Conservation (phyloP, 768 basidiomycete genomes). For the Scleroderma bovista region DNA sequence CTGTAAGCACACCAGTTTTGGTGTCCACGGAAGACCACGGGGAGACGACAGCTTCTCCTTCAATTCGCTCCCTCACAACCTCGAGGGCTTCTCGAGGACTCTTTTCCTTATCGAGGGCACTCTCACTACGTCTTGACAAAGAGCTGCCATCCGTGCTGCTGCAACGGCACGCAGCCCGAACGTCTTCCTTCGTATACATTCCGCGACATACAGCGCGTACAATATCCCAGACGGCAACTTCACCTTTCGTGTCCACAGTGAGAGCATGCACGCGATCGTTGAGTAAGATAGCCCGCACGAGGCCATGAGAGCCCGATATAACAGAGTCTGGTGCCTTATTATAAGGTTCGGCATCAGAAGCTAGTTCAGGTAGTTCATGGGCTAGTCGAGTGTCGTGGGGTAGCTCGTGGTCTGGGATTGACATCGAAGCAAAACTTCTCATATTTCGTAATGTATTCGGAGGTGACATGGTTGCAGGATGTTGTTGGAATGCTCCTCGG, state of each 20-base stretch:
- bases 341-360: slow-evolving; percentile 66
- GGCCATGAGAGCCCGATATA: slow-evolving; percentile 72
- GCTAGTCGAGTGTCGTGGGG: slow-evolving; percentile 39
- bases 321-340: slow-evolving; percentile 55
- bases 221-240: slow-evolving; percentile 92
- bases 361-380: slow-evolving; percentile 74
- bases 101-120: slow-evolving; percentile 39
- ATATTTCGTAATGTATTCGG: slow-evolving; percentile 21
- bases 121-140: slow-evolving; percentile 28
- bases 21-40: slow-evolving; percentile 90
- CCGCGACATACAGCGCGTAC: slow-evolving; percentile 74
- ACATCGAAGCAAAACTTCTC: slow-evolving; percentile 14
- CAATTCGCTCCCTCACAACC: slow-evolving; percentile 83
- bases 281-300: slow-evolving; percentile 75
- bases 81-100: slow-evolving; percentile 85
- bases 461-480: slow-evolving; percentile 19
- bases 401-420: slow-evolving; percentile 24
- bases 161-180: slow-evolving; percentile 47
- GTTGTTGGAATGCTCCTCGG: slow-evolving; percentile 28
- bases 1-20: slow-evolving; percentile 79
- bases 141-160: slow-evolving; percentile 41
- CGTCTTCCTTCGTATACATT: slow-evolving; percentile 57
- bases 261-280: slow-evolving; percentile 89
- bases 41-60: slow-evolving; percentile 84
- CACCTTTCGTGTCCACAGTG: slow-evolving; percentile 83